phyloP scores from a whole-genome alignment of 352 stramenopile species.

The Pythium insidiosum region DNA sequence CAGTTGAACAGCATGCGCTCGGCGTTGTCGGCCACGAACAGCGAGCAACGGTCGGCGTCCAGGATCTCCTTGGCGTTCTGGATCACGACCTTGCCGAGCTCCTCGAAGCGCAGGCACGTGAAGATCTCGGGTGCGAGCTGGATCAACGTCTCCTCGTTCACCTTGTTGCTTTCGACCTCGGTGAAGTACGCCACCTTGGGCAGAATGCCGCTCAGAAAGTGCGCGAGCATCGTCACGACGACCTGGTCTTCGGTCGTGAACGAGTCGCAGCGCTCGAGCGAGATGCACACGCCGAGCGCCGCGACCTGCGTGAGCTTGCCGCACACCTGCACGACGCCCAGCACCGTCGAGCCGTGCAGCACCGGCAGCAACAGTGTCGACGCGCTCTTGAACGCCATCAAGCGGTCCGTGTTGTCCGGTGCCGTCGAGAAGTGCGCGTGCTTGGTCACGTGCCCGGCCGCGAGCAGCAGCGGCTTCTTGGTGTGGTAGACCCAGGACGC shows the following conservation, averaged over 20 bases:
- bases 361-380: slow-evolving; percentile 58
- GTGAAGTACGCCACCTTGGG: slow-evolving; percentile 73
- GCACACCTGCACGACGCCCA: slow-evolving; percentile 54
- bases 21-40: slow-evolving; percentile 56
- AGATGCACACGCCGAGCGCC: slow-evolving; percentile 50
- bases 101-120: slow-evolving; percentile 71
- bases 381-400: slow-evolving; percentile 41
- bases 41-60: slow-evolving; percentile 62
- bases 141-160: slow-evolving; percentile 74
- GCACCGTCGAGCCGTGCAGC: slow-evolving; percentile 19
- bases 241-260: slow-evolving; percentile 56
- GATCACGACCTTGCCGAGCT: slow-evolving; percentile 71
- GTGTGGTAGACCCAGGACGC: slow-evolving; percentile 64
- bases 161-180: slow-evolving; percentile 73
- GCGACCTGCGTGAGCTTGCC: slow-evolving; percentile 51
- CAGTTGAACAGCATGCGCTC: slow-evolving; percentile 56
- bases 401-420: slow-evolving; percentile 50
- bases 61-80: slow-evolving; percentile 68
- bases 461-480: slow-evolving; percentile 46
- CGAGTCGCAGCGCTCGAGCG: slow-evolving; percentile 45
- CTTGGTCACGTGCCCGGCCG: slow-evolving; percentile 31
- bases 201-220: slow-evolving; percentile 56
- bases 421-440: slow-evolving; percentile 46
- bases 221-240: slow-evolving; percentile 34
- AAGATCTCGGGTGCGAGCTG: slow-evolving; percentile 70